phyloP scores from a whole-genome alignment of 2,329 filamentous ascomycete species.

The Penicillium decumbens region DNA sequence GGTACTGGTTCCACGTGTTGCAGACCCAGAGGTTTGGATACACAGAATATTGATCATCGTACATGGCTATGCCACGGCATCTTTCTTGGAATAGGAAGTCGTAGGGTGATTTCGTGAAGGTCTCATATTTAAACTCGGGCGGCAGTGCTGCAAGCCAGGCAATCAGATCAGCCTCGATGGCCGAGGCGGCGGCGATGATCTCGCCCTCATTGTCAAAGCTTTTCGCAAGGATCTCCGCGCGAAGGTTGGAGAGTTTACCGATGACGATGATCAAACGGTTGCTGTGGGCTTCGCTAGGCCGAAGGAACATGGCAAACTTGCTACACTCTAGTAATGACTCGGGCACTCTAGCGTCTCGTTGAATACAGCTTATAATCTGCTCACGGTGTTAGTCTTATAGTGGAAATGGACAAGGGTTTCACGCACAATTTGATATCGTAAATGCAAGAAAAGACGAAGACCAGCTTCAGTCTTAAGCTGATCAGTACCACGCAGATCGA shows the following conservation, averaged over 20 bases:
- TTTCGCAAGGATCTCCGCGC: slow-evolving; percentile 30
- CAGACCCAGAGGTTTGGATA: slow-evolving; percentile 54
- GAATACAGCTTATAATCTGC: slow-evolving; percentile 37
- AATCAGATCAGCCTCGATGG: slow-evolving; percentile 34
- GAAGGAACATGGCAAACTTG: slow-evolving; percentile 28
- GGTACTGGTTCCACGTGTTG: slow-evolving; percentile 57
- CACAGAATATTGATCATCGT: slow-evolving; percentile 52
- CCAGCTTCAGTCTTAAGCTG: slow-evolving; percentile 43
- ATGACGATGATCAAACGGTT: slow-evolving; percentile 29
- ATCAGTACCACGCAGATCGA: slow-evolving; percentile 43
- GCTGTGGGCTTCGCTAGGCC: slow-evolving; percentile 26
- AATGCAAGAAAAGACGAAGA: slow-evolving; percentile 51
- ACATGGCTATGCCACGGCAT: slow-evolving; percentile 31
- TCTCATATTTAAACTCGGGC: slow-evolving; percentile 27
- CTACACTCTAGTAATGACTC: slow-evolving; percentile 31
- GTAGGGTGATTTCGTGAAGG: slow-evolving; percentile 18
- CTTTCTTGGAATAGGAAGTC: slow-evolving; percentile 36
- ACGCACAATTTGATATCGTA: slow-evolving; percentile 55
- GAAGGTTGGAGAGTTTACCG: slow-evolving; percentile 31
- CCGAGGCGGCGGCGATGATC: slow-evolving; percentile 30
- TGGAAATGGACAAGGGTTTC: neutral
- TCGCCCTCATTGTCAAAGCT: slow-evolving; percentile 24
- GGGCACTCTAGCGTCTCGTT: slow-evolving; percentile 30
- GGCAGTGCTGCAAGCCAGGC: slow-evolving; percentile 30
- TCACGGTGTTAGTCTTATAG: slow-evolving; percentile 5